Base-by-base conservation (phyloP, 169 alveolate species). In the Plasmodium relictum region DNA sequence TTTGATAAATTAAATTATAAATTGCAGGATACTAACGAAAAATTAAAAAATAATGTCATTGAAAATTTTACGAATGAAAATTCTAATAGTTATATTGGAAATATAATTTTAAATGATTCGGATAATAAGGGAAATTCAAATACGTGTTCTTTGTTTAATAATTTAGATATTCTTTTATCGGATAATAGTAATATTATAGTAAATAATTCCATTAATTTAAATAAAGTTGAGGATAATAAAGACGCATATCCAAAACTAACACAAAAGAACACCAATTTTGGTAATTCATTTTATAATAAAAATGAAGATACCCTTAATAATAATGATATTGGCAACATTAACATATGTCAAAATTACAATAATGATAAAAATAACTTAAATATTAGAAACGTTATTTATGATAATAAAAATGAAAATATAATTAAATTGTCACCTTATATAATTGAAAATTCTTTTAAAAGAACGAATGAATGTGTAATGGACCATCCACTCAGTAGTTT, bases 151-250 rank as follows among this genome's bases (percentile, higher is more conserved):
- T 31, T 31, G 39, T 3, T 2, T 31, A 31, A 31, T 31, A 1
- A 31, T 31, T 31, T 31, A 31, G 6, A 31, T 31, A 31, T 31
- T 31, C 39, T 31, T 22, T 37, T 65, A 65, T 52, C 37, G 16
- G 58, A 65, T 22, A 26, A n/a, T 65, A n/a, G 52, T n/a, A 10
- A 50, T 14, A 41, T 18, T 31, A 56, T 20, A 16, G n/a, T 20
- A 59, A 37, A 12, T 0, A 69, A 69, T 18, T 69, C 20, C 18
- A 69, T 41, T 31, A 44, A 56, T n/a, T 31, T 44, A 69, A 69
- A 69, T 26, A 69, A 69, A 16, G n/a, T 16, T 24, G 41, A 37
- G 6, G 20, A 6, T 31, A 41, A 18, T 42, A 69, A 69, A 44
- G 14, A 69, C n/a, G 12, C 41, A 14, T 69, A 18, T n/a, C 6